Conservation (phyloP, 2,329 filamentous ascomycete genomes). For the Talaromyces verruculosus region DNA sequence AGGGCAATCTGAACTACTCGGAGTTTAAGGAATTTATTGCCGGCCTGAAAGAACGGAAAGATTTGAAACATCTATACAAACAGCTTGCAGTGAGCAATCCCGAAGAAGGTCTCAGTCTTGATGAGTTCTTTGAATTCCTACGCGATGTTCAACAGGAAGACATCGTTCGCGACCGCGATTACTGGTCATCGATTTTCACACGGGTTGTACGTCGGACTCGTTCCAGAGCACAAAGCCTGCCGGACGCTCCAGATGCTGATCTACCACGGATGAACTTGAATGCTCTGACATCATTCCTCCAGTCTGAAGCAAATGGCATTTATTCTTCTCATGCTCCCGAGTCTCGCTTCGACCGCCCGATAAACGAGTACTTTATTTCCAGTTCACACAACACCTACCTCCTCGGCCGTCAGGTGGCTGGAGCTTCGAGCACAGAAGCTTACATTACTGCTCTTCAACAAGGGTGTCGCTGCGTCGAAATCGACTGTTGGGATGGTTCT, state of each 20-base stretch:
- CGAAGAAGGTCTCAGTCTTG: conserved; percentile 65
- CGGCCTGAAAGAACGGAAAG: conserved; percentile 78
- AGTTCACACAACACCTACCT: conserved; percentile 99
- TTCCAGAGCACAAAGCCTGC: conserved; percentile 46
- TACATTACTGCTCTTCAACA: conserved; percentile 87
- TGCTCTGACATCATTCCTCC: conserved; percentile 74
- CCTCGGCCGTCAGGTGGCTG: conserved; percentile 82
- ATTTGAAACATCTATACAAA: conserved; percentile 73
- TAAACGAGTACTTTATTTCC: conserved; percentile 97
- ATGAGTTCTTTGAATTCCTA: conserved; percentile 76
- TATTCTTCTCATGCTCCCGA: conserved; percentile 61
- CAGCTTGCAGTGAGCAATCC: conserved; percentile 56
- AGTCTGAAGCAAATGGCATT: conserved; percentile 70
- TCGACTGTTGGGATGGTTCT: conserved; percentile 95
- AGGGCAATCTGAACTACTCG: conserved; percentile 68
- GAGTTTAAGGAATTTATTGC: conserved; percentile 84
- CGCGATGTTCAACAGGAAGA: conserved; percentile 72
- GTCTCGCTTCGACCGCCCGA: conserved; percentile 71
- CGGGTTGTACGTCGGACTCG: conserved; percentile 65
- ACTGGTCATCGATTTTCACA: conserved; percentile 73
- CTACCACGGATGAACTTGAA: conserved; percentile 69
- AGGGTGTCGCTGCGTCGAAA: conserved; percentile 92
- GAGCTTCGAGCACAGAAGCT: conserved; percentile 88
- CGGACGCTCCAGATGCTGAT: conserved; percentile 47
- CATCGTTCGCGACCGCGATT: conserved; percentile 61